Percentiles rank a stretch among this genome's conserved stretches.
Evolutionary conservation across 2,329 filamentous ascomycete genomes (phyloP).

Genomic region (Trichoderma asperellum): DNA sequence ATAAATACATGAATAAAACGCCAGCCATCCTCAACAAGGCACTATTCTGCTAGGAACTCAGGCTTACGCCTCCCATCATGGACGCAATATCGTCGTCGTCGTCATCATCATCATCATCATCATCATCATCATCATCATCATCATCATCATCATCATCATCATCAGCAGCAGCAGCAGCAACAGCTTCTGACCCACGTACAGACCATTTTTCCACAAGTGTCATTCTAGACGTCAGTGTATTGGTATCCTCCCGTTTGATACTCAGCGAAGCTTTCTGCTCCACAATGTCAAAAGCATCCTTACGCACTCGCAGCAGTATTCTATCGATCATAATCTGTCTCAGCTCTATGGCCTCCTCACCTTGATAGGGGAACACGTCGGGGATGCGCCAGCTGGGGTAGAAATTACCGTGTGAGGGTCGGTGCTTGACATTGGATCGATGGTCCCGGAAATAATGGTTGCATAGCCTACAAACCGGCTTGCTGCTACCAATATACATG

Average conservation of each 20-base stretch:
- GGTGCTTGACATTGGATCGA: background rate
- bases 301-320: background rate
- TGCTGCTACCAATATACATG: conserved; percentile 8
- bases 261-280: background rate
- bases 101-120: too few relatives aligned
- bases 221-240: background rate
- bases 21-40: background rate
- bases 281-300: background rate
- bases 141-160: too few relatives aligned
- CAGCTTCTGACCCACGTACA: background rate
- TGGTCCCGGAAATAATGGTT: background rate
- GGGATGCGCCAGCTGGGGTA: conserved; percentile 9
- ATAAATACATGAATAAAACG: background rate
- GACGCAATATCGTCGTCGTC: background rate
- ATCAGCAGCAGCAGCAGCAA: too few relatives aligned
- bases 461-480: conserved; percentile 10
- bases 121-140: too few relatives aligned
- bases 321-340: background rate
- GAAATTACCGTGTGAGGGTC: background rate
- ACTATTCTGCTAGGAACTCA: background rate
- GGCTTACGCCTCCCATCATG: background rate
- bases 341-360: too few relatives aligned
- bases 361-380: conserved; percentile 9
- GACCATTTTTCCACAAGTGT: background rate
- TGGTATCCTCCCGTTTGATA: background rate